These are phyloP conservation scores for Diplodia intermedia DNA, from an alignment of 2,329 filamentous ascomycete genomes.

Conservation along the genomic window DNA sequence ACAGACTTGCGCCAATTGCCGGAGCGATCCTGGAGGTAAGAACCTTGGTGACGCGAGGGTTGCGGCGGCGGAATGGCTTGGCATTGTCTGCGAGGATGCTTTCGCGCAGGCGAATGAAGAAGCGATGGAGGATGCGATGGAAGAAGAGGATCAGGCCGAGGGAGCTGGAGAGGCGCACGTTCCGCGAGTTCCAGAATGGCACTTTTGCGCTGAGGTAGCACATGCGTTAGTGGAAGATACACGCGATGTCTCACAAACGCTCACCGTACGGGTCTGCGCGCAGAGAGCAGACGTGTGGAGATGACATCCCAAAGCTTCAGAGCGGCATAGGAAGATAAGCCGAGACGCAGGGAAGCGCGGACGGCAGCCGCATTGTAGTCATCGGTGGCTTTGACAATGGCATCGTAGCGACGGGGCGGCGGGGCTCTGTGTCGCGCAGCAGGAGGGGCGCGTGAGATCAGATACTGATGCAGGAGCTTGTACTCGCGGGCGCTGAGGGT, in stretches of 20 bases:
- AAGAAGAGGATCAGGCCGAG: conserved; percentile 85
- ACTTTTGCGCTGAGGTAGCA: conserved; percentile 37
- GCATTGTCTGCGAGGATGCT: conserved; percentile 83
- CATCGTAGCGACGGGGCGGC: conserved; percentile 59
- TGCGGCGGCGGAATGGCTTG: conserved; percentile 79
- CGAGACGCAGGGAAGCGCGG: conserved; percentile 55
- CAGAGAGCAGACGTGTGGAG: conserved; percentile 46
- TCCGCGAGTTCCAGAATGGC: conserved; percentile 63
- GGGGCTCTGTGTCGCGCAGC: conserved; percentile 62
- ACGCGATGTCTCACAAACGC: not conserved
- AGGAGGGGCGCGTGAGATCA: conserved; percentile 72
- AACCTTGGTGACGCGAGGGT: conserved; percentile 75
- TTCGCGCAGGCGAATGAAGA: conserved; percentile 79
- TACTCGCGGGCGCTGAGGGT: conserved; percentile 86
- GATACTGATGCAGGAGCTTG: conserved; percentile 79
- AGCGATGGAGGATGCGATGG: conserved; percentile 88
- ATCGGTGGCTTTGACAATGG: conserved; percentile 55
- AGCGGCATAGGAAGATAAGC: conserved; percentile 51
- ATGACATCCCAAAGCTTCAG: conserved; percentile 57
- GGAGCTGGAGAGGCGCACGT: conserved; percentile 79
- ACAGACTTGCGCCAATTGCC: conserved; percentile 86
- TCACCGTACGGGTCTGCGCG: conserved; percentile 38
- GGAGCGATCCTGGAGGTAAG: conserved; percentile 86
- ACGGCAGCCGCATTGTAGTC: conserved; percentile 58
- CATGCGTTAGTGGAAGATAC: not conserved